These are phyloP conservation scores for Pilasporangium apinafurcum DNA, from an alignment of 352 stramenopile species.

Conservation along the genomic window DNA sequence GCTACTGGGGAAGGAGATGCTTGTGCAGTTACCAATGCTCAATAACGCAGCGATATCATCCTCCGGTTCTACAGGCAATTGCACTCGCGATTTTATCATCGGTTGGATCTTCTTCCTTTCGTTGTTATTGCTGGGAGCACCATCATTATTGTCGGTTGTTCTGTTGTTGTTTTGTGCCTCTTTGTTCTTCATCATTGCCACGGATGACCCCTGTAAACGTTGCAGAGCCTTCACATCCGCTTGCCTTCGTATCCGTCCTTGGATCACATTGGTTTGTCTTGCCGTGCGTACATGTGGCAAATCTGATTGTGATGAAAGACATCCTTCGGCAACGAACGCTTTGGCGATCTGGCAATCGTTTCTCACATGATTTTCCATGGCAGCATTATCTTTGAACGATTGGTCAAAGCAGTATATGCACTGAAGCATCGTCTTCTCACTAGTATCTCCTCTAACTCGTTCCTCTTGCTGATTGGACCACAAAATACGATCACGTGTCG, in stretches of 20 bases:
- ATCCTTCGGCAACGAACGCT: conserved; percentile 13
- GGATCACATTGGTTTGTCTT: conserved; percentile 6
- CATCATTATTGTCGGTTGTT: background rate
- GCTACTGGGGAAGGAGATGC: no score
- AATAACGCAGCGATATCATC: no score
- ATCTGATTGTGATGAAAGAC: background rate
- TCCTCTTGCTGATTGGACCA: conserved; percentile 4
- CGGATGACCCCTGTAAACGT: background rate
- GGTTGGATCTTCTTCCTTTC: background rate
- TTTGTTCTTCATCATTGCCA: background rate
- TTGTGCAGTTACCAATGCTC: no score
- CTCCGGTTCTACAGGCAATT: no score
- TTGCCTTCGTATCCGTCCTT: conserved; percentile 26
- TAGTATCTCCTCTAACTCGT: background rate
- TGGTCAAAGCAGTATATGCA: conserved; percentile 41
- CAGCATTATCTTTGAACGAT: conserved; percentile 11
- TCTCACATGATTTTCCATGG: conserved; percentile 25
- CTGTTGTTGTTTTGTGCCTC: conserved; percentile 5
- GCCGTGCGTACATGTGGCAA: background rate
- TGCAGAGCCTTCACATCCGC: conserved; percentile 10
- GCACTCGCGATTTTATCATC: background rate
- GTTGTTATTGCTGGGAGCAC: background rate
- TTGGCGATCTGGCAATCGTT: conserved; percentile 28
- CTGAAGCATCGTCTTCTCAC: no score
- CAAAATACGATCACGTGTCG: no score